Evolutionary conservation across 1,284 basidiomycete genomes (phyloP).

Genomic region (Schizophyllum amplum): DNA sequence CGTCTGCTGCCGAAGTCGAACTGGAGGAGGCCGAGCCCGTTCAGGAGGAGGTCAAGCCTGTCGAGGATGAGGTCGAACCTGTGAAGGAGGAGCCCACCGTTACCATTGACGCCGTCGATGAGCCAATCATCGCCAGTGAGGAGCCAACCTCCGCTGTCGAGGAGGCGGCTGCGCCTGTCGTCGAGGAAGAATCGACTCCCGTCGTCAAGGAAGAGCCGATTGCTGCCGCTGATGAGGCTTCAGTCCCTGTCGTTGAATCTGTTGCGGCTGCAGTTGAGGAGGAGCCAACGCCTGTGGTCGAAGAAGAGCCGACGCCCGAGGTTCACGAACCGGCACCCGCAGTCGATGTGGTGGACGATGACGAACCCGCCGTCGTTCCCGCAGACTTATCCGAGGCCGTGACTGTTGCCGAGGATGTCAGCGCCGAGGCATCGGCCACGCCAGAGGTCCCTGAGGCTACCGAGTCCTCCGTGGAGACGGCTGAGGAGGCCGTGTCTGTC

Average conservation of each 20-base stretch:
- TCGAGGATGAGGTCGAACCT: not conserved
- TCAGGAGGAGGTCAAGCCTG: not conserved
- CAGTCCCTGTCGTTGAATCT: not conserved
- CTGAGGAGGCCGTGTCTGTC: not conserved
- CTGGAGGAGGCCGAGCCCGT: not conserved
- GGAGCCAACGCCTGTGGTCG: not conserved
- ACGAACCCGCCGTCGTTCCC: not conserved
- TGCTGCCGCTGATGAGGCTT: not conserved
- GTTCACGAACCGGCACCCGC: not conserved
- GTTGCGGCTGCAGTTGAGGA: not conserved
- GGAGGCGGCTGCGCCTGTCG: too few species aligned
- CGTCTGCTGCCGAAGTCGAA: not conserved
- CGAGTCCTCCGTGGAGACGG: slow-evolving; percentile 1
- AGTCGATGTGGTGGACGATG: not conserved
- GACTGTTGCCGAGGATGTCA: slow-evolving; percentile 1
- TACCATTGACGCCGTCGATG: not conserved
- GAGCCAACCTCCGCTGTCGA: not conserved
- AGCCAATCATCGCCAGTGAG: too few species aligned
- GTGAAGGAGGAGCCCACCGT: not conserved
- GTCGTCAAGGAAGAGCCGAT: not conserved
- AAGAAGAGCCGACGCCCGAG: not conserved
- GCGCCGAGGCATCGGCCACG: not conserved
- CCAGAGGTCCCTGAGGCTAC: not conserved
- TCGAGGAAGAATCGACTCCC: not conserved
- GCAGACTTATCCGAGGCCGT: not conserved